Base-by-base conservation (phyloP, 208 protist species). In the Novymonas esmeraldas region DNA sequence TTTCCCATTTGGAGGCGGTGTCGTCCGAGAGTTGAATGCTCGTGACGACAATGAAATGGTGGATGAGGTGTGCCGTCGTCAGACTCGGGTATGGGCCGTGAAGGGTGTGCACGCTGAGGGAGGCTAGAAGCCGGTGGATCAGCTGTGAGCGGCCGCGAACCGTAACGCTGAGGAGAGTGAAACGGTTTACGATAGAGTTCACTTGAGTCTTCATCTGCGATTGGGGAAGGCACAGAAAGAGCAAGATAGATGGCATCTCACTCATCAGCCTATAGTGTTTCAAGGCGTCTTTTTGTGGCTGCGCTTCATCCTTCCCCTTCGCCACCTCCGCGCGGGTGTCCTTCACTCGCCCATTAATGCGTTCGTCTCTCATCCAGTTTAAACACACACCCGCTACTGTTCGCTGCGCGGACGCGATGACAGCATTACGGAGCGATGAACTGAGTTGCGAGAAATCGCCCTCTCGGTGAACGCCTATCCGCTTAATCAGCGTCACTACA, bases 111-210 rank as follows among this genome's bases (percentile, higher is more conserved):
- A 44, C 6, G 0, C 38, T 28, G 54, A 59, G 26, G 54, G 54
- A 29, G 34, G 34, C 18, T 28, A 59, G 44, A 36, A 59, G 22
- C 11, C 34, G 34, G 44, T 59, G 39, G 18, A 44, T 34, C 0
- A 44, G 54, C 2, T 29, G 54, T n/a, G 54, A 18, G 22, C 54
- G 33, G 29, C 54, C 54, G 33, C 54, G 54, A 29, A 59, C 54
- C n/a, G 54, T 16, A 59, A 41, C 10, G 33, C 26, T 59, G 20
- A 44, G 44, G 6, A 59, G 54, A 18, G 7, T 34, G 4, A 44
- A 28, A 14, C 54, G 54, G 34, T 16, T 59, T 34, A 59, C 20
- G 34, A 44, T 41, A 36, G 54, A 44, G 33, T 1, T 20, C 9
- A 13, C 13, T 11, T 6, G 3, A 5, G 31, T 59, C 1, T 44